Evolutionary conservation across 345 rosid species (phyloP).

Genomic region (Turnera subulata): DNA sequence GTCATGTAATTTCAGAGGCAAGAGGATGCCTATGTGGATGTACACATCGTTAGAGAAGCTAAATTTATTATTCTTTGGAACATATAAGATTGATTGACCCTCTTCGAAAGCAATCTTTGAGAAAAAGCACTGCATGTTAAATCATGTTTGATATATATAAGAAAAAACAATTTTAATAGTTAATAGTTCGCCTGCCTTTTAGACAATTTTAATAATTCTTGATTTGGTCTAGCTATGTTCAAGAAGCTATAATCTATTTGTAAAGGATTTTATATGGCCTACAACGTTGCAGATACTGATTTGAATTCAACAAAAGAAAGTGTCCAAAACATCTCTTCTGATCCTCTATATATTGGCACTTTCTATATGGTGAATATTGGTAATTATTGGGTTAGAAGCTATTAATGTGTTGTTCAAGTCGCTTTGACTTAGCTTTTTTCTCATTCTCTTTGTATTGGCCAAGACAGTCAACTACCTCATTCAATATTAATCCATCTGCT

Average conservation of each 20-base stretch:
- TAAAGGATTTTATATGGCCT: constrained; percentile 7
- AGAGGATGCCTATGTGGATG: too few relatives aligned
- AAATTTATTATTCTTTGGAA: too few relatives aligned
- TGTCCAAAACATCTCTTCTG: constrained; percentile 20
- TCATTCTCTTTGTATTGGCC: not conserved
- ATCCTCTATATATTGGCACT: constrained; percentile 13
- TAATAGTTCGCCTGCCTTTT: too few relatives aligned
- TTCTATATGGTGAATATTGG: constrained; percentile 29
- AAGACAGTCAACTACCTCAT: constrained; percentile 22
- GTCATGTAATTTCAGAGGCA: too few relatives aligned
- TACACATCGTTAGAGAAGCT: too few relatives aligned
- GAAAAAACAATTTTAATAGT: too few relatives aligned
- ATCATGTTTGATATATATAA: too few relatives aligned
- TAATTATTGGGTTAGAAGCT: not conserved
- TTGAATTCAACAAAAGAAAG: constrained; percentile 28
- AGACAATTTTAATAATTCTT: too few relatives aligned
- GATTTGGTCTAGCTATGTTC: too few relatives aligned
- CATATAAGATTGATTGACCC: too few relatives aligned
- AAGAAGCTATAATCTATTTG: not conserved
- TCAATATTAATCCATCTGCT: constrained; percentile 20
- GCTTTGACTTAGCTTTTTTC: not conserved
- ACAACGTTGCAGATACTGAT: constrained; percentile 26
- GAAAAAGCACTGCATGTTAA: too few relatives aligned
- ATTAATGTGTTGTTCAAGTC: not conserved
- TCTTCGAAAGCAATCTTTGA: too few relatives aligned